A percentile compares a stretch with the other conserved stretches of the same genome.
phyloP scores from a whole-genome alignment of 2,329 filamentous ascomycete species.

The Penicillium sp. region DNA sequence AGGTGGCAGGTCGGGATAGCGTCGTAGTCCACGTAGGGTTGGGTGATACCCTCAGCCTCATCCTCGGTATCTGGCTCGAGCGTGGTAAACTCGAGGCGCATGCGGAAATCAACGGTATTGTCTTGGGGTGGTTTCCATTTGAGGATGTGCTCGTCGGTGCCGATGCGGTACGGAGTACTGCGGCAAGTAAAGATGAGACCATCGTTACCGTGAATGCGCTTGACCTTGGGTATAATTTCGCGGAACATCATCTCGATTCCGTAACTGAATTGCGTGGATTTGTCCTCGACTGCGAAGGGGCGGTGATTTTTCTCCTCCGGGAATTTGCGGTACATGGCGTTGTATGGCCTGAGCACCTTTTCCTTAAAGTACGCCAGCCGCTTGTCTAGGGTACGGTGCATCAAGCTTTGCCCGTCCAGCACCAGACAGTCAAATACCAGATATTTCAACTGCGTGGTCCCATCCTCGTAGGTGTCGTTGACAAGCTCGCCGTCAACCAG shows the following conservation, averaged over 20 bases:
- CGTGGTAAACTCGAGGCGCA: slow-evolving; percentile 72
- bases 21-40: slow-evolving; percentile 75
- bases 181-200: slow-evolving; percentile 97
- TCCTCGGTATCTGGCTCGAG: slow-evolving; percentile 69
- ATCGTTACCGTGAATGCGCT: slow-evolving; percentile 79
- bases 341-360: slow-evolving; percentile 75
- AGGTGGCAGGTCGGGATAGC: slow-evolving; percentile 72
- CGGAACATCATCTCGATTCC: slow-evolving; percentile 90
- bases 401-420: slow-evolving; percentile 72
- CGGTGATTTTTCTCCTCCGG: slow-evolving; percentile 69
- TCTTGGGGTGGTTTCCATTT: slow-evolving; percentile 98
- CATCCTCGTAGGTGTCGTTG: slow-evolving; percentile 71
- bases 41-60: slow-evolving; percentile 62
- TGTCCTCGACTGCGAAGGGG: slow-evolving; percentile 81
- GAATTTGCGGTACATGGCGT: slow-evolving; percentile 69
- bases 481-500: slow-evolving; percentile 93
- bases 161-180: slow-evolving; percentile 78
- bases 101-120: slow-evolving; percentile 90
- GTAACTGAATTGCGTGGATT: slow-evolving; percentile 86
- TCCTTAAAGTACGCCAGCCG: slow-evolving; percentile 83
- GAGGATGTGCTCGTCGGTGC: slow-evolving; percentile 88
- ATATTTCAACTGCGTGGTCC: slow-evolving; percentile 71
- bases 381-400: slow-evolving; percentile 80
- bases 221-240: slow-evolving; percentile 76
- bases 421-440: slow-evolving; percentile 92